A percentile compares a stretch with the other conserved stretches of the same genome.
Evolutionary conservation across 768 basidiomycete species (phyloP).

Genomic region (Ephemerocybe angulata): DNA sequence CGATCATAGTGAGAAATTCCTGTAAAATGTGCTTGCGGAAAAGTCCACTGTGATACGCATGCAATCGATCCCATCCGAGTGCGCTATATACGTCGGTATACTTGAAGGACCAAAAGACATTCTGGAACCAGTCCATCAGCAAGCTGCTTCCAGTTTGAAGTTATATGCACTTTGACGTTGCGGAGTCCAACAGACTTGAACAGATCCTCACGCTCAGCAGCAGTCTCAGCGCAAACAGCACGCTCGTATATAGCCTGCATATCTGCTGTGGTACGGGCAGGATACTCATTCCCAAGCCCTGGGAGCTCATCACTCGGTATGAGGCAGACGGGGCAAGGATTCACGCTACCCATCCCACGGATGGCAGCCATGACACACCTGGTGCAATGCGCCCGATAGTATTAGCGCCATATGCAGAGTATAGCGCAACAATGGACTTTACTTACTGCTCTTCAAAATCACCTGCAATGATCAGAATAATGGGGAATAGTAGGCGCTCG

Average conservation of each 20-base stretch:
- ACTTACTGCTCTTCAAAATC: slow-evolving; percentile 47
- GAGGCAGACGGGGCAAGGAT: slow-evolving; percentile 34
- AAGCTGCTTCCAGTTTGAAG: not conserved
- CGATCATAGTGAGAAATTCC: not conserved
- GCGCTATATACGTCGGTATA: slow-evolving; percentile 32
- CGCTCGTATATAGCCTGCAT: slow-evolving; percentile 14
- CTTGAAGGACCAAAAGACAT: slow-evolving; percentile 36
- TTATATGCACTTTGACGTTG: slow-evolving; percentile 17
- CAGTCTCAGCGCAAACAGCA: not conserved
- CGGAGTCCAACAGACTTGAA: slow-evolving; percentile 21
- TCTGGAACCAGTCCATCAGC: slow-evolving; percentile 21
- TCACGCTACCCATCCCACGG: slow-evolving; percentile 21
- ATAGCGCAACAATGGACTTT: not conserved
- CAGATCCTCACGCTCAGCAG: slow-evolving; percentile 15
- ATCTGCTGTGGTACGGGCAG: slow-evolving; percentile 12
- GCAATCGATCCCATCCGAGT: slow-evolving; percentile 38
- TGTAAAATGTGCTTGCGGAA: slow-evolving; percentile 29
- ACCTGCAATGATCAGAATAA: slow-evolving; percentile 35
- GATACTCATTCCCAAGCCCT: slow-evolving; percentile 15
- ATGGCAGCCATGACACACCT: slow-evolving; percentile 37
- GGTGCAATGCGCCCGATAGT: not conserved
- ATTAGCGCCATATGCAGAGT: not conserved
- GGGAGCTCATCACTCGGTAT: slow-evolving; percentile 23
- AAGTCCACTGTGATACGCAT: slow-evolving; percentile 30
- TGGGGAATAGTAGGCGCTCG: slow-evolving; percentile 26